These are phyloP conservation scores for Kodamaea arcana DNA, from an alignment of 1,139 yeast species.

Conservation along the genomic window DNA sequence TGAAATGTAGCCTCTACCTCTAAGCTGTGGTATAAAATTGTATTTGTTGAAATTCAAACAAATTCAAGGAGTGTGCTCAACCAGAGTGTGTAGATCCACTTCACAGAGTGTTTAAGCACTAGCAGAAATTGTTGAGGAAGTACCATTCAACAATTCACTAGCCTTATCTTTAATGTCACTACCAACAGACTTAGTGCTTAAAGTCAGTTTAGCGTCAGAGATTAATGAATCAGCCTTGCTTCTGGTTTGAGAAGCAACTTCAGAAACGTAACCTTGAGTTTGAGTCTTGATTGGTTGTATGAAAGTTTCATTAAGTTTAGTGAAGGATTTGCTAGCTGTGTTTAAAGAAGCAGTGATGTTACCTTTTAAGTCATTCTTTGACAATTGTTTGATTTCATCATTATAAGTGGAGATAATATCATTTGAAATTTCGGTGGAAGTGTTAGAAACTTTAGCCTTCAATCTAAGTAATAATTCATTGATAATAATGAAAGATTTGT, in stretches of 20 bases:
- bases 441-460: constrained; percentile 22
- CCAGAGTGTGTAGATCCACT: too few relatives aligned
- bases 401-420: constrained; percentile 34
- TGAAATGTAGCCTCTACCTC: too few relatives aligned
- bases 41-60: too few relatives aligned
- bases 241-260: constrained; percentile 32
- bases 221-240: constrained; percentile 34
- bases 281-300: constrained; percentile 40
- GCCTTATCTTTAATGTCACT: constrained; percentile 10
- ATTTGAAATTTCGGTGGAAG: constrained; percentile 29
- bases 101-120: constrained; percentile 12
- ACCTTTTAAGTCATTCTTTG: constrained; percentile 16
- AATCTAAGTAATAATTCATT: constrained; percentile 27
- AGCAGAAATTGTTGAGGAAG: constrained; percentile 14
- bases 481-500: constrained; percentile 30
- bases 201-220: constrained; percentile 27
- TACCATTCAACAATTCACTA: constrained; percentile 13
- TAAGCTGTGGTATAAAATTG: too few relatives aligned
- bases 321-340: constrained; percentile 32
- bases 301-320: constrained; percentile 33
- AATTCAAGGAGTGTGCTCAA: too few relatives aligned
- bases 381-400: constrained; percentile 23
- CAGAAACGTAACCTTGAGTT: constrained; percentile 37
- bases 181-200: constrained; percentile 8
- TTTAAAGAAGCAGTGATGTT: constrained; percentile 35